Evolutionary conservation across 106 monocot species (phyloP), one percentile per base, ranked within the genome.

Genomic region (Gastrodia elata): DNA sequence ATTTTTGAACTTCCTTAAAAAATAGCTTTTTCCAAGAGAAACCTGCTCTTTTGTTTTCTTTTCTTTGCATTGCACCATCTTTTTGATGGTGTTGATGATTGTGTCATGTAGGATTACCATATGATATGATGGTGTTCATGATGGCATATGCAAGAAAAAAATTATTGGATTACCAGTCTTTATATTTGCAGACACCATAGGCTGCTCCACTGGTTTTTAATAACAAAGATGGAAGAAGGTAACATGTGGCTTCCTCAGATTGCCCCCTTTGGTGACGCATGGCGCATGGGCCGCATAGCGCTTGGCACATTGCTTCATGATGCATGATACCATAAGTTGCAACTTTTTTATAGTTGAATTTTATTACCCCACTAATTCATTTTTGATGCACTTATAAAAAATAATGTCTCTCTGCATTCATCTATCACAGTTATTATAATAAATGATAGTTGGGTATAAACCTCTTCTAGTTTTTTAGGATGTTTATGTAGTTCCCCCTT

Each of bases 401-500:
- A 14, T 26, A 13, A 27, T 61, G 11, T 9, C 22, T 61, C 32
- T 61, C 24, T 26, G 30, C 30, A 10, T 30, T 61, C 32, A 61
- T 61, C 32, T 32, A 61, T 11, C 61, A 61, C 32, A 10, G 28
- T 30, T 61, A 61, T 32, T 2, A 61, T 61, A 13, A 61, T 61
- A 0, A 30, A 30, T 32, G 27, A 30, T 61, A 3, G 28, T 61
- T 61, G 61, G 30, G 13, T 30, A 61, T 13, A 30, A 13, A 2
- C 13, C 3, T 68, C 39, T 42, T 36, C 38, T 68, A 37, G 26
- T 36, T 28, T 74, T 65, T 34, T 20, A 65, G 9, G 32, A 43
- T 8, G 28, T 76, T 52, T 68, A 10, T 59, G 59, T 28, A 59
- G 8, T 59, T 59, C 59, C 65, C 36, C 30, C 26, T 61, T 58